Conservation (phyloP, 2,329 filamentous ascomycete genomes). For the Hymenoscyphus linearis region DNA sequence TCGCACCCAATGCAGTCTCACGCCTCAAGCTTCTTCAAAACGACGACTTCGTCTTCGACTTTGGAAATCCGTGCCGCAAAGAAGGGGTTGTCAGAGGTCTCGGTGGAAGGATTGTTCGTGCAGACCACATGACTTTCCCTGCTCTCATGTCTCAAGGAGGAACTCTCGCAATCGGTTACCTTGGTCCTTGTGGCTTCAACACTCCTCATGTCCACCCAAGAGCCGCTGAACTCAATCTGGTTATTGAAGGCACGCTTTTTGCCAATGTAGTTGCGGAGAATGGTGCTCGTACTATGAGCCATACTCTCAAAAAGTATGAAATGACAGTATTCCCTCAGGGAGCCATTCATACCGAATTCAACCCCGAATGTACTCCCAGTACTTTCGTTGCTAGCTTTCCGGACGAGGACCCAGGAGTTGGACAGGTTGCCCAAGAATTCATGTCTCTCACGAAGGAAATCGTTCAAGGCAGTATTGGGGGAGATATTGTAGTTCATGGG, state of each 20-base stretch:
- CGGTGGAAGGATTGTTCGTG: slow-evolving; percentile 44
- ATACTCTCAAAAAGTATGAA: slow-evolving; percentile 39
- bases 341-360: slow-evolving; percentile 49
- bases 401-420: slow-evolving; percentile 34
- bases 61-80: slow-evolving; percentile 31
- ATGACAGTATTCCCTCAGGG: slow-evolving; percentile 52
- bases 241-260: slow-evolving; percentile 43
- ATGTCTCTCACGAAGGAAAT: slow-evolving; percentile 33
- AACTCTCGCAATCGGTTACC: slow-evolving; percentile 45
- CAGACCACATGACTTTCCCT: slow-evolving; percentile 51
- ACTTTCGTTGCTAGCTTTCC: slow-evolving; percentile 43
- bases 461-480: slow-evolving; percentile 29
- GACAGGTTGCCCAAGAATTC: slow-evolving; percentile 34
- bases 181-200: slow-evolving; percentile 50
- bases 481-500: slow-evolving; percentile 27
- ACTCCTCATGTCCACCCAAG: slow-evolving; percentile 51
- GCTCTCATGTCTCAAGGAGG: slow-evolving; percentile 46
- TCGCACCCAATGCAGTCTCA: slow-evolving; percentile 36
- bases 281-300: slow-evolving; percentile 38
- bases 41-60: slow-evolving; percentile 46
- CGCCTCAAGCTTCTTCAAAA: slow-evolving; percentile 39
- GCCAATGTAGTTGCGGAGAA: slow-evolving; percentile 49
- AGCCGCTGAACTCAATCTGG: slow-evolving; percentile 46
- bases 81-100: slow-evolving; percentile 31
- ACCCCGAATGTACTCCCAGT: slow-evolving; percentile 46